phyloP scores from a whole-genome alignment of 345 rosid species.

The Lumnitzera littorea region DNA sequence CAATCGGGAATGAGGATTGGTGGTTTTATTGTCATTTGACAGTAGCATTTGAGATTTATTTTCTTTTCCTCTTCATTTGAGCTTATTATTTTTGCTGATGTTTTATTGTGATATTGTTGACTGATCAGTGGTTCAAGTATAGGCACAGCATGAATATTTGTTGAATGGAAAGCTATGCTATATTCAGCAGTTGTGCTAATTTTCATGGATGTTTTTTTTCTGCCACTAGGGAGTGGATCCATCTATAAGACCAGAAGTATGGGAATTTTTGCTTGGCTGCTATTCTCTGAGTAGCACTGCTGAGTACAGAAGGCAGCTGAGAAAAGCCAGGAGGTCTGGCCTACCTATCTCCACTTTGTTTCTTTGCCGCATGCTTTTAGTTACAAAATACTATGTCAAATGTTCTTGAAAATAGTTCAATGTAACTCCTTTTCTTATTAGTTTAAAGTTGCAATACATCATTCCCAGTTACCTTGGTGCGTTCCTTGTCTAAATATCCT shows the following conservation, averaged over 20 bases:
- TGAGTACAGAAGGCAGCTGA: slow-evolving; percentile 63
- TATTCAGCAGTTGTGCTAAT: slow-evolving; percentile 3
- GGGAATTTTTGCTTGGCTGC: slow-evolving; percentile 96
- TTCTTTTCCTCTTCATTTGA: too few relatives aligned
- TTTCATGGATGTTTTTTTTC: slow-evolving; percentile 18
- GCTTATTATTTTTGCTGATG: too few relatives aligned
- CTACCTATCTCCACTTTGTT: slow-evolving; percentile 6
- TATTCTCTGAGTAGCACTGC: slow-evolving; percentile 69
- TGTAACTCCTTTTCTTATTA: background rate
- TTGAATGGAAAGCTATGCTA: background rate
- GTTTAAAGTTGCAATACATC: background rate
- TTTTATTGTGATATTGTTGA: background rate
- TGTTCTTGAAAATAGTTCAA: slow-evolving; percentile 8
- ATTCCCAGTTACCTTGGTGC: background rate
- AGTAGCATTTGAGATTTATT: too few relatives aligned
- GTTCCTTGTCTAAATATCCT: background rate
- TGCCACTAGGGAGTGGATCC: slow-evolving; percentile 74
- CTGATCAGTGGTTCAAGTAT: too few relatives aligned
- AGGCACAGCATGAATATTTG: background rate
- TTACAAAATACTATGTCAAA: slow-evolving; percentile 2
- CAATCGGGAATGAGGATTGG: too few relatives aligned
- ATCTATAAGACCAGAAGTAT: slow-evolving; percentile 83
- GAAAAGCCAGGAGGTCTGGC: slow-evolving; percentile 65
- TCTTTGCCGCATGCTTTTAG: background rate
- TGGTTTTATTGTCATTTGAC: too few relatives aligned